Conservation (phyloP, 2,329 filamentous ascomycete genomes). For the Macrophomina phaseolina region DNA sequence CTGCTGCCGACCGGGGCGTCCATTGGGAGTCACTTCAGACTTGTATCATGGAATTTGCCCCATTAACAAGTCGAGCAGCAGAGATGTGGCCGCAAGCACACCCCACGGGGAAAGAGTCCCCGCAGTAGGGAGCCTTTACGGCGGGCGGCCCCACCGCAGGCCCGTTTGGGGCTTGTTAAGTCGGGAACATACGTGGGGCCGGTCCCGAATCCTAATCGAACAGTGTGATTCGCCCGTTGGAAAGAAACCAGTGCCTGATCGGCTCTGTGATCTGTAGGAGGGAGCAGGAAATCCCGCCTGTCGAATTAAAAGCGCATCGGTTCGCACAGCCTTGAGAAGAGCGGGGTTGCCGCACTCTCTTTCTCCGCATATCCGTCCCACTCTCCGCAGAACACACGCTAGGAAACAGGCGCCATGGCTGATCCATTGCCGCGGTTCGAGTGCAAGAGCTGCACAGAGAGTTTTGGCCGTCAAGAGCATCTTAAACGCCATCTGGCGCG, state of each 20-base stretch:
- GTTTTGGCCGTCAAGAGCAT: background rate
- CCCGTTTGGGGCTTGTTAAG: background rate
- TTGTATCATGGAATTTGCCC: too few species aligned
- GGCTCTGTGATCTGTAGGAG: too few species aligned
- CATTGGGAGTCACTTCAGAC: too few species aligned
- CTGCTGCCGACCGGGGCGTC: too few species aligned
- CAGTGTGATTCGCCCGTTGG: too few species aligned
- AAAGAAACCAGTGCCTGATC: too few species aligned
- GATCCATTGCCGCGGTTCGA: background rate
- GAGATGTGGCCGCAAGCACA: background rate
- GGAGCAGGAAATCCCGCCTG: too few species aligned
- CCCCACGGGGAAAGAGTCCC: background rate
- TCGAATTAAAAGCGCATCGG: too few species aligned
- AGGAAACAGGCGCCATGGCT: background rate
- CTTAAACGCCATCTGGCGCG: background rate
- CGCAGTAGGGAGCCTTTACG: background rate
- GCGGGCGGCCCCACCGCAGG: constrained; percentile 1
- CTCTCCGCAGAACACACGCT: background rate
- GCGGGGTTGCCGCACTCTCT: background rate
- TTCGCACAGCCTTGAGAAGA: background rate
- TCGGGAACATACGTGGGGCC: background rate
- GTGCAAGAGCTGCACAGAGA: background rate
- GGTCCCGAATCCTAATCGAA: background rate
- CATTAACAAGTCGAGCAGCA: background rate
- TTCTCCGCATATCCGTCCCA: background rate